Evolutionary conservation across 768 basidiomycete genomes (phyloP), one percentile per base, ranked within the genome.

Genomic region (Boletus rubropictus): DNA sequence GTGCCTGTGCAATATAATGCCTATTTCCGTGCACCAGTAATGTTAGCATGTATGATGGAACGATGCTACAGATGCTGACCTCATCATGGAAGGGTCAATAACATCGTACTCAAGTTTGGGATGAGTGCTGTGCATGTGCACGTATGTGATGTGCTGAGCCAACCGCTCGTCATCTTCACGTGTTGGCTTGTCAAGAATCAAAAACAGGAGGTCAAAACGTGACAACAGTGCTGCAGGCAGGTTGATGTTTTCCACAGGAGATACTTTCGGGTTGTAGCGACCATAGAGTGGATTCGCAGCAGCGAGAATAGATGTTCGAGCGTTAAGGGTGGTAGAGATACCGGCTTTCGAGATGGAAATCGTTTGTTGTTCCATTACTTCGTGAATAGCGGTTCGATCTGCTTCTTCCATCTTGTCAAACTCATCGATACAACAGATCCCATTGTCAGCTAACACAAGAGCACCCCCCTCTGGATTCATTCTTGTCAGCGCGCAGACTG

Each of bases 301-400:
- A 3, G 96, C 96, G 12, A 99, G 81, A 61, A 99, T 90, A 7
- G 96, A 98, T 2, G 95, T 95, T 42, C 96, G 84, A 21, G 96
- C 96, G 60, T 98, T 98, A 39, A 99, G 76, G 1, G 96, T 98
- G 7, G 96, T 99, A 8, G 95, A 94, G 62, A 99, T 99, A 20
- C 96, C 96, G 5, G 96, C 96, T 69, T 98, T 99, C 35, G 96
- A 96, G 53, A 99, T 99, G 3, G 95, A 98, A 47, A 99, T 97
- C 0, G 96, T 99, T 70, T 99, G 96, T 67, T 98, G 96, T 69
- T 98, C 95, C 96, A 99, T 99, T 50, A 99, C 96, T 77, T 99
- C 96, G 71, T 99, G 96, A 52, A 99, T 98, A 12, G 96, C 91
- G 2, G 96, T 98, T 56, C 96, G 77, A 66, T 98, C 96, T 1